Evolutionary conservation across 495 filamentous ascomycete genomes (phyloP), one percentile per base, ranked within the genome.

Genomic region (Hyaloscypha hepaticicola): DNA sequence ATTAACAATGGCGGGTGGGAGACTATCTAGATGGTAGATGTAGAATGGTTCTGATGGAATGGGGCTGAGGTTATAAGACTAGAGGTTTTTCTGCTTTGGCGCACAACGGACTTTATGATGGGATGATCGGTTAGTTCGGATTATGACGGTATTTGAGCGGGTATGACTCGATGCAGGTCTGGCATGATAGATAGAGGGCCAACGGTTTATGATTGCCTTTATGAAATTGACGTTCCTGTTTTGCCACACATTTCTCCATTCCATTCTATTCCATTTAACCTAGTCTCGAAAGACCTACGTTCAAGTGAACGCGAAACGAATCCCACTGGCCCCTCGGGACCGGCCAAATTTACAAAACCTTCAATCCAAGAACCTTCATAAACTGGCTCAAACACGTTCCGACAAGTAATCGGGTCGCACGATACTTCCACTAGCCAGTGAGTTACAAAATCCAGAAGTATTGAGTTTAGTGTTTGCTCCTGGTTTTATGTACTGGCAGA

Each of bases 1-100:
- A 90, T 96, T 50, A 98, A 98, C 72, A 96, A 89, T 67, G 95
- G 95, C 7, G 95, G 95, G 2, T 99, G 95, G 95, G 95, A 99
- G 78, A 96, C 93, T 25, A 86, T 93, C 60, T 92, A 58, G 38
- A 45, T 11, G 6, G 19, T 1, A 33, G 11, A 16, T 45, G 38
- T 9, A 45, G 38, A 45, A 19, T 0, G 1, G 12, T 7, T 45
- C 19, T 8, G 38, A 45, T 45, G 16, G 38, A n/a, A n/a, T 45
- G 31, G 38, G n/a, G n/a, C n/a, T 45, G 38, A 45, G 38, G 19
- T 45, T 45, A 0, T 16, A 45, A 45, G 11, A 45, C 14, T 45
- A 16, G 2, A 16, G 19, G 38, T 4, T 4, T 45, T 16, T 45
- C 38, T 45, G 16, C 38, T 45, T 45, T n/a, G n/a, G n/a, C n/a